Conservation (phyloP, 768 basidiomycete species). For the Leccinellum rugosiceps region DNA sequence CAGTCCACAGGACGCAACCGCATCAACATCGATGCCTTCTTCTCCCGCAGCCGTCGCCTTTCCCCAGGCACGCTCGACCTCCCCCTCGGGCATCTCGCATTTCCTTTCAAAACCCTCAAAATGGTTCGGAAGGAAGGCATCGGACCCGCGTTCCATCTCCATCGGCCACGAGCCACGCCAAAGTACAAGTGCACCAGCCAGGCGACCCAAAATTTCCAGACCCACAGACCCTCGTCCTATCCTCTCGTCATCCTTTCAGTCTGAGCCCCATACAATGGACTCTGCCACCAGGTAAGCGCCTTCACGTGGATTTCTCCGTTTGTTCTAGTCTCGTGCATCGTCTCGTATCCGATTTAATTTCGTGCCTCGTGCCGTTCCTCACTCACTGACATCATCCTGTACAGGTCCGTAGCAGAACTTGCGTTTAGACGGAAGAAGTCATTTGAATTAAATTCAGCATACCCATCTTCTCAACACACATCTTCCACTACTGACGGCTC, state of each 20-base stretch:
- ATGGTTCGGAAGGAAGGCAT: conserved; percentile 67
- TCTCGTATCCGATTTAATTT: conserved; percentile 3
- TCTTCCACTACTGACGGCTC: conserved; percentile 32
- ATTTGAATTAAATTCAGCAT: conserved; percentile 38
- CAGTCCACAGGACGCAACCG: conserved; percentile 35
- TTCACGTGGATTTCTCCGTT: neutral
- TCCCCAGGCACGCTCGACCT: conserved; percentile 52
- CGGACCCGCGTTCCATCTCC: conserved; percentile 45
- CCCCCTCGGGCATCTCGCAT: conserved; percentile 61
- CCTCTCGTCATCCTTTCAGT: conserved; percentile 37
- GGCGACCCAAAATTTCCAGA: conserved; percentile 80
- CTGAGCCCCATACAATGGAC: conserved; percentile 47
- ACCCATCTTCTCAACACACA: conserved; percentile 31
- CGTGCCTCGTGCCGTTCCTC: neutral
- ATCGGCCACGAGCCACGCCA: conserved; percentile 44
- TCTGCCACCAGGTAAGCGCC: conserved; percentile 49
- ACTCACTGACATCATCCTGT: conserved; percentile 21
- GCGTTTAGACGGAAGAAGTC: conserved; percentile 46
- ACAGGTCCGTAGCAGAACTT: conserved; percentile 66
- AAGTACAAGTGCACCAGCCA: conserved; percentile 42
- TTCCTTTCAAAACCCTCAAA: conserved; percentile 65
- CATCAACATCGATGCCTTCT: conserved; percentile 22
- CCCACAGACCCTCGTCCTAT: conserved; percentile 83
- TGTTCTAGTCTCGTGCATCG: conserved; percentile 2
- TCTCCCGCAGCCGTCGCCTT: conserved; percentile 37